Base-by-base conservation (phyloP, 73 alveolate species). In the Symbiodinium natans region DNA sequence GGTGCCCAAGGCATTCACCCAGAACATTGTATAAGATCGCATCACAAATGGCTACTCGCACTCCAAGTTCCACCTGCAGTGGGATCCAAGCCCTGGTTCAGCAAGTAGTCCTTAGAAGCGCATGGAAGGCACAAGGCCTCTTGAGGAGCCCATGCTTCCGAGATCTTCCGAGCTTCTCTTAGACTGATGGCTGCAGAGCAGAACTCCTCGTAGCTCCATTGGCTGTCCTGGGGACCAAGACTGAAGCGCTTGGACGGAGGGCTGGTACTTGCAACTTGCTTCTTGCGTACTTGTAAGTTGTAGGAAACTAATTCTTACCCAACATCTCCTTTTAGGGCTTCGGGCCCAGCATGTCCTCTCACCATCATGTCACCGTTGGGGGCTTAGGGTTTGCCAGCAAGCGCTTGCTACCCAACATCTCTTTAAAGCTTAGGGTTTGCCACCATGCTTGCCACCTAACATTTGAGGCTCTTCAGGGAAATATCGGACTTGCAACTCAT, bases 101-200 rank as follows among this genome's bases (percentile, higher is more conserved):
- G 80, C 38, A 63, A 63, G 40, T 63, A 63, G 33, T 63, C 80
- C 80, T 63, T 4, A 29, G 80, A 31, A 23, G 40, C 36, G 13
- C 80, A 23, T 13, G 59, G 59, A 46, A n/a, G n/a, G n/a, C n/a
- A n/a, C n/a, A n/a, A n/a, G n/a, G n/a, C n/a, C n/a, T n/a, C n/a
- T n/a, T 13, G 13, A 46, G 59, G 21, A 46, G 6, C 13, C 59
- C 59, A 46, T 9, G 13, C 6, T 6, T 46, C 59, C 59, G 59
- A 46, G 59, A 9, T 13, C 80, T 27, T 63, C 36, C 80, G 11
- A 63, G 80, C 40, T 25, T 63, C 80, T 63, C 80, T 23, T 42
- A 90, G 48, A 85, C 97, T 71, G 54, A 88, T 71, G 11, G 97
- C 97, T 39, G 88, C 97, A 39, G 97, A 90, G 97, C 97, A 90